Evolutionary conservation across 2,329 filamentous ascomycete species (phyloP).

Genomic region (Harringtonia lauricola): DNA sequence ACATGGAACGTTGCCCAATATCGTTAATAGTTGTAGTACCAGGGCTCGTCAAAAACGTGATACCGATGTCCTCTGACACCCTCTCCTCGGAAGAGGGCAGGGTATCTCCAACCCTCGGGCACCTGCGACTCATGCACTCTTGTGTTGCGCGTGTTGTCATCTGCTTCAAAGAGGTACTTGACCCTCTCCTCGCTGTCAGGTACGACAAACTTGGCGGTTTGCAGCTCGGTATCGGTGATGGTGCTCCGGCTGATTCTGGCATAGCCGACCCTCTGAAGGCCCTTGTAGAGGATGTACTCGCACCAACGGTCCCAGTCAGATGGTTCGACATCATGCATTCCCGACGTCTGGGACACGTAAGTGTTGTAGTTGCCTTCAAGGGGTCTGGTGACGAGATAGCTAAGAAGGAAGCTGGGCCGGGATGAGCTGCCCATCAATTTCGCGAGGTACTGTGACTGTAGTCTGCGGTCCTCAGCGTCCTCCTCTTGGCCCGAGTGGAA

Average conservation of each 20-base stretch:
- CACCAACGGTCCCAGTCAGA: constrained; percentile 97
- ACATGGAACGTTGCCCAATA: not conserved
- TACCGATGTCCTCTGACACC: constrained; percentile 85
- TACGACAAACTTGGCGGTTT: constrained; percentile 90
- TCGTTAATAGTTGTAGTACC: constrained; percentile 46
- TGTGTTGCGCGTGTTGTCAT: constrained; percentile 43
- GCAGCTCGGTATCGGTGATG: constrained; percentile 94
- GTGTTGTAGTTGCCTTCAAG: constrained; percentile 93
- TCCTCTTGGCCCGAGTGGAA: constrained; percentile 99
- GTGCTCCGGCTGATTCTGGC: constrained; percentile 79
- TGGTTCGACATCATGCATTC: constrained; percentile 91
- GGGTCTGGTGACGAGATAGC: constrained; percentile 86
- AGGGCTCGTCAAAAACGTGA: constrained; percentile 89
- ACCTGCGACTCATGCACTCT: constrained; percentile 61
- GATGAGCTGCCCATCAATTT: constrained; percentile 76
- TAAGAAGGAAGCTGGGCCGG: constrained; percentile 74
- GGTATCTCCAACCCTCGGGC: constrained; percentile 71
- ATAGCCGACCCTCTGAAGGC: constrained; percentile 74
- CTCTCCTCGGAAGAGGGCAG: constrained; percentile 68
- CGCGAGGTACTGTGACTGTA: constrained; percentile 78
- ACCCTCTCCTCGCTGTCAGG: constrained; percentile 39
- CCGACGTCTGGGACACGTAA: constrained; percentile 74
- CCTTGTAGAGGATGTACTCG: constrained; percentile 96
- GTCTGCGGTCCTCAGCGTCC: constrained; percentile 78
- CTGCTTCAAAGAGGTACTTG: constrained; percentile 40